Base-by-base conservation (phyloP, 2,329 filamentous ascomycete species). In the Scytalidium lignicola region DNA sequence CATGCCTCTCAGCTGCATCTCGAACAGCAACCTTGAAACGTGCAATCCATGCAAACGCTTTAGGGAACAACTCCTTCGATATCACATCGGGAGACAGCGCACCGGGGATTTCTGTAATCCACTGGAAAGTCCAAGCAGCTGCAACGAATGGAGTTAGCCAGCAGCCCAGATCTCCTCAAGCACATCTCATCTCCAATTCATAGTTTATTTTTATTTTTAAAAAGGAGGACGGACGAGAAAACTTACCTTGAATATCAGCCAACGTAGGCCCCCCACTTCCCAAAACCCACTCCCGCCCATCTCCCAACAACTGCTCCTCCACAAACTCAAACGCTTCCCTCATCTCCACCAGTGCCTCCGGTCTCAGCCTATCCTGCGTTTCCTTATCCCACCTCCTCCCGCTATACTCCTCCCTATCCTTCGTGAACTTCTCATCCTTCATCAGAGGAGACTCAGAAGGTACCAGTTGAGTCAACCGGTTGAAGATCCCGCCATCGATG, bases 201-300 rank as follows among this genome's bases (percentile, higher is more conserved):
- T 39, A 13, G 29, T 37, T 23, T 26, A 26, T 28, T 29, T 41
- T n/a, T 18, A 12, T 44, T 4, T 20, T 18, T 20, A 13, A 28
- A 2, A 17, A 41, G 15, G 13, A 18, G 22, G 29, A 10, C 42
- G 18, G 21, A 19, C 2, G 12, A 13, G 18, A 46, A 54, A 45
- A 42, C 32, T 37, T 57, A 67, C 73, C 80, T 67, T 90, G 82
- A 51, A 90, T 80, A 63, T 90, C 86, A 3, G 79, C 82, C 53
- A 88, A 63, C 1, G 71, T 74, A 1, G 82, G 79, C 17, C 65
- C 63, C 2, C 73, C 59, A 1, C 73, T 77, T 10, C 69, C 72
- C 12, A 84, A 66, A 8, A 89, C 66, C 85, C 84, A 90, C 2
- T 75, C 62, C 48, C 84, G 72, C n/a, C 80, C 83, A 66, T 89